phyloP scores from a whole-genome alignment of 2,329 filamentous ascomycete species.

The Cladophialophora exuberans region DNA sequence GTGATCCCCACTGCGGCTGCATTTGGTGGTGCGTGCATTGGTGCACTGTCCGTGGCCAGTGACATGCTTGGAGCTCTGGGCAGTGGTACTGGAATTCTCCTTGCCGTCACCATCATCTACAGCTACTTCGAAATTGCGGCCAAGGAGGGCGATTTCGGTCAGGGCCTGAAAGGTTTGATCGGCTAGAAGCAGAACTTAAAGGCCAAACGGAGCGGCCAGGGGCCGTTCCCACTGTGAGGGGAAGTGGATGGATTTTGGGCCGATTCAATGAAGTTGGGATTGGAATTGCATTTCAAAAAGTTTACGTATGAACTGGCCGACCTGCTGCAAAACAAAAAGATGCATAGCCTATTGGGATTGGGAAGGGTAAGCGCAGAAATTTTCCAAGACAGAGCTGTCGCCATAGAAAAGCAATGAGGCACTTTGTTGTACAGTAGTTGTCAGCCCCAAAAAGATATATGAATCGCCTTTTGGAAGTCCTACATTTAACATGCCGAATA shows the following conservation, averaged over 20 bases:
- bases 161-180: slow-evolving; percentile 71
- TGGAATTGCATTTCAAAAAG: slow-evolving; percentile 10
- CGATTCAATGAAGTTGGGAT: slow-evolving; percentile 1
- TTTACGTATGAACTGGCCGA: background rate
- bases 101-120: slow-evolving; percentile 99
- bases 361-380: background rate
- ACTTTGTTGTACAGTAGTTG: too few relatives aligned
- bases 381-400: background rate
- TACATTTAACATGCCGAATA: too few relatives aligned
- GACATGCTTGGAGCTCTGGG: slow-evolving; percentile 95
- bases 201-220: too few relatives aligned
- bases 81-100: slow-evolving; percentile 94
- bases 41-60: slow-evolving; percentile 91
- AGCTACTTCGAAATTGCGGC: slow-evolving; percentile 99
- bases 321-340: too few relatives aligned
- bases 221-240: too few relatives aligned
- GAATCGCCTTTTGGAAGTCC: too few relatives aligned
- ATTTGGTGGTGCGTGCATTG: slow-evolving; percentile 98
- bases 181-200: slow-evolving; percentile 35
- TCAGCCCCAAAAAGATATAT: too few relatives aligned
- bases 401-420: background rate
- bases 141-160: slow-evolving; percentile 89
- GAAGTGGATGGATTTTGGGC: too few relatives aligned
- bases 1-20: slow-evolving; percentile 98
- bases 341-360: background rate